Conservation (phyloP, 805 yeast species). For the Candida alai region DNA sequence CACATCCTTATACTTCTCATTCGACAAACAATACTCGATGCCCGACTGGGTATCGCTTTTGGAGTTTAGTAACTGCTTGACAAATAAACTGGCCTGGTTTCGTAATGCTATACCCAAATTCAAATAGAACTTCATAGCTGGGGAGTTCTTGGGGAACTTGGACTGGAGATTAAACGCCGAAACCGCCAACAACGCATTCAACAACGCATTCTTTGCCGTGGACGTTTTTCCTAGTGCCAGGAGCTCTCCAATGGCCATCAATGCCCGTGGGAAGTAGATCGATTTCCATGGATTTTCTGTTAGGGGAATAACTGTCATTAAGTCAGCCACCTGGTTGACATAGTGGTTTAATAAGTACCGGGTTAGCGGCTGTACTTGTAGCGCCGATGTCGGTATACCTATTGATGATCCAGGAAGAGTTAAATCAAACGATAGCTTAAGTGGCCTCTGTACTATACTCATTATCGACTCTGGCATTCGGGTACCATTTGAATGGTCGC, state of each 20-base stretch:
- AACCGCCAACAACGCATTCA: conserved; percentile 77
- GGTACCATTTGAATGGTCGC: conserved; percentile 29
- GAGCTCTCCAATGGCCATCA: conserved; percentile 78
- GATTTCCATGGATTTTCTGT: conserved; percentile 86
- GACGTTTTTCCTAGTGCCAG: conserved; percentile 71
- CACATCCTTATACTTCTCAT: conserved; percentile 76
- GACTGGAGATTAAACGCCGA: conserved; percentile 78
- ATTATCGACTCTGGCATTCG: conserved; percentile 53
- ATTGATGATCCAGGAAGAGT: conserved; percentile 23
- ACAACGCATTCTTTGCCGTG: conserved; percentile 68
- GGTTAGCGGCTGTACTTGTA: conserved; percentile 65
- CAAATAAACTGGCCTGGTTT: conserved; percentile 67
- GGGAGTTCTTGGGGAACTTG: conserved; percentile 63
- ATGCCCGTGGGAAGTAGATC: conserved; percentile 79
- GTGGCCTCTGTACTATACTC: conserved; percentile 41
- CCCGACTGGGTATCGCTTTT: conserved; percentile 28
- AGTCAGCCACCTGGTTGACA: conserved; percentile 70
- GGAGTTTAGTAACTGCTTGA: conserved; percentile 49
- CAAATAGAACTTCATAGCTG: conserved; percentile 62
- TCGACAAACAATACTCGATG: conserved; percentile 45
- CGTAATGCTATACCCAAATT: conserved; percentile 72
- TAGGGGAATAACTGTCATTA: conserved; percentile 67
- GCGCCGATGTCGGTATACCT: conserved; percentile 55
- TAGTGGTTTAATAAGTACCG: conserved; percentile 71
- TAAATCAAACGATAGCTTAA: conserved; percentile 42